Evolutionary conservation across 306 rosid species (phyloP).

Genomic region (Crotalaria pallida): DNA sequence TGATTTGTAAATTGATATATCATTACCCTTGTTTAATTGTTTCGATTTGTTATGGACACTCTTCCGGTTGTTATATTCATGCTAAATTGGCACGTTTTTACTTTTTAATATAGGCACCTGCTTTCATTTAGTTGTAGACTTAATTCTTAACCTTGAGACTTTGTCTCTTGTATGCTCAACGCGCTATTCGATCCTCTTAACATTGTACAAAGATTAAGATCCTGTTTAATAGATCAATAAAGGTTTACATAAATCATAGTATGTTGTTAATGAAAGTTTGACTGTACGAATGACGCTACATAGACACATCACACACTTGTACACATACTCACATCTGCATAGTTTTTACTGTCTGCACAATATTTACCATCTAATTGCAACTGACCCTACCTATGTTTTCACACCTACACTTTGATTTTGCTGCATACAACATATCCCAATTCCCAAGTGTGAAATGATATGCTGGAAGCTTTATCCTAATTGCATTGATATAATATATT

Average conservation of each 20-base stretch:
- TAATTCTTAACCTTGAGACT: neutral
- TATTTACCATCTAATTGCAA: too few species aligned
- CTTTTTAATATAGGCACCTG: too few species aligned
- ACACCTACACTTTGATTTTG: neutral
- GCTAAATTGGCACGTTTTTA: neutral
- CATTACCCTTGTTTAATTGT: too few species aligned
- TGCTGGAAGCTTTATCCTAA: neutral
- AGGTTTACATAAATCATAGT: neutral
- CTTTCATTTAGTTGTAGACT: neutral
- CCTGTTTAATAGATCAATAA: conserved; percentile 10
- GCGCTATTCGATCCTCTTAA: neutral
- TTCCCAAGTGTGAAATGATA: neutral
- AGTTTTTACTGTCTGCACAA: too few species aligned
- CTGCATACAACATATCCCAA: neutral
- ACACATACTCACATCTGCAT: too few species aligned
- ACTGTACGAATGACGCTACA: neutral
- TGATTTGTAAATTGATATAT: too few species aligned
- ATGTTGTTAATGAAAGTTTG: neutral
- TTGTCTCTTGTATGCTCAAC: neutral
- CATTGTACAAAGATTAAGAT: neutral
- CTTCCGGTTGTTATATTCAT: neutral
- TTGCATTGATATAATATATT: conserved; percentile 1
- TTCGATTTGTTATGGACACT: neutral
- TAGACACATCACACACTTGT: too few species aligned
- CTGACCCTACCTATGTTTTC: too few species aligned